These are phyloP conservation scores for Cardamine resedifolia DNA, from an alignment of 345 rosid genomes.

Conservation along the genomic window DNA sequence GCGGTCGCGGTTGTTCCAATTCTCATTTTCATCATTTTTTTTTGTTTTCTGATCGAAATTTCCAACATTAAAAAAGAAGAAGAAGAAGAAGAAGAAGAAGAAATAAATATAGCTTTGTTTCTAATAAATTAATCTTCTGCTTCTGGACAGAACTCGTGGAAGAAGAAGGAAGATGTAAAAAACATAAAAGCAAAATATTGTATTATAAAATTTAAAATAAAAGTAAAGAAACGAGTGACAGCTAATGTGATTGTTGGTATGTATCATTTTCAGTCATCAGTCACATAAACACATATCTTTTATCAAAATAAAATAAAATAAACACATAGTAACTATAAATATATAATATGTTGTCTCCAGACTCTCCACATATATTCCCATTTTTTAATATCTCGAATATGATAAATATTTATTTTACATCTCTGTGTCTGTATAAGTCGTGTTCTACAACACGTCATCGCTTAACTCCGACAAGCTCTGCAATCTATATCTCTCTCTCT, in stretches of 20 bases:
- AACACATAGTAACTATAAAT: too few relatives aligned
- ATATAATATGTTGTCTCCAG: too few relatives aligned
- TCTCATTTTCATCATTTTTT: constrained; percentile 29
- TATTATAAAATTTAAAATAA: not conserved
- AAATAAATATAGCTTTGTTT: constrained; percentile 18
- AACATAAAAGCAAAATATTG: not conserved
- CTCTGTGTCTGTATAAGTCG: not conserved
- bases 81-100: not conserved
- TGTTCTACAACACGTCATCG: constrained; percentile 25
- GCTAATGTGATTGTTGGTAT: constrained; percentile 33
- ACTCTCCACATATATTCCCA: not conserved
- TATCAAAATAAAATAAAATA: too few relatives aligned
- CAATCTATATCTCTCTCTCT: not conserved
- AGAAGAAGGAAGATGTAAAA: not conserved
- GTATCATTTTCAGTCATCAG: constrained; percentile 30
- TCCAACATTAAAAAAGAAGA: constrained; percentile 11
- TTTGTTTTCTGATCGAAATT: not conserved
- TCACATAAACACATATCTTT: too few relatives aligned
- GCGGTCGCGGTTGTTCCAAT: constrained; percentile 10
- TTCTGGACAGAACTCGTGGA: constrained; percentile 22
- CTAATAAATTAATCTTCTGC: not conserved
- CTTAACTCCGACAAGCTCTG: constrained; percentile 16
- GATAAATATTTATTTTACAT: not conserved
- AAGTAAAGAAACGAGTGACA: constrained; percentile 18
- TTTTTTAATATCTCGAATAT: too few relatives aligned